A percentile compares a stretch with the other conserved stretches of the same genome.
phyloP scores from a whole-genome alignment of 345 rosid species.

The Adansonia digitata region DNA sequence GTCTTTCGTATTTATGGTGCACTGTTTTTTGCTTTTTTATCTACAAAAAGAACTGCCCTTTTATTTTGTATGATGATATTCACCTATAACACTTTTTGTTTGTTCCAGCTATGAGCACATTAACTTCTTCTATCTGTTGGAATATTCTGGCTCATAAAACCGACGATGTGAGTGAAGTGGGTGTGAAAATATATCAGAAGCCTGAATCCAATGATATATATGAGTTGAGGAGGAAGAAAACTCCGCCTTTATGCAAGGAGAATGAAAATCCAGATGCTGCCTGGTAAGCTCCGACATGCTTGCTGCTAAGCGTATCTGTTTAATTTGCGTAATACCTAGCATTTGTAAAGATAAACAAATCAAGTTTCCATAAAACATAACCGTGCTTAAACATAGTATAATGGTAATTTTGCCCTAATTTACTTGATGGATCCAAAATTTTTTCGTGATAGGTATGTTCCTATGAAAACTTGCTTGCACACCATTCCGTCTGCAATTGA shows the following conservation, averaged over 20 bases:
- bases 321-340: no score
- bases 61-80: constrained; percentile 6
- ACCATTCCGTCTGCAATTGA: constrained; percentile 76
- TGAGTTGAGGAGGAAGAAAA: constrained; percentile 69
- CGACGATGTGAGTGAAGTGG: constrained; percentile 86
- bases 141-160: constrained; percentile 88
- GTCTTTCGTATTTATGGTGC: not conserved
- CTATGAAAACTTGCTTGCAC: constrained; percentile 72
- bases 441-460: constrained; percentile 60
- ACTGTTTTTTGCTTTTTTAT: not conserved
- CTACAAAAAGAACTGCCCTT: not conserved
- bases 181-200: constrained; percentile 86
- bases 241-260: constrained; percentile 83
- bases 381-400: not conserved
- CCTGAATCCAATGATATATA: constrained; percentile 86
- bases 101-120: constrained; percentile 62
- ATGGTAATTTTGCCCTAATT: not conserved
- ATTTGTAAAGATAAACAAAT: no score
- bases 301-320: constrained; percentile 8
- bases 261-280: constrained; percentile 90
- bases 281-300: constrained; percentile 50
- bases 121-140: constrained; percentile 90
- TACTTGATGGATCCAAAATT: constrained; percentile 1
- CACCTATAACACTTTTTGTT: constrained; percentile 13
- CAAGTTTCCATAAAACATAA: not conserved